Evolutionary conservation across 1,284 basidiomycete genomes (phyloP).

Genomic region (Fomitopsis pinicola): DNA sequence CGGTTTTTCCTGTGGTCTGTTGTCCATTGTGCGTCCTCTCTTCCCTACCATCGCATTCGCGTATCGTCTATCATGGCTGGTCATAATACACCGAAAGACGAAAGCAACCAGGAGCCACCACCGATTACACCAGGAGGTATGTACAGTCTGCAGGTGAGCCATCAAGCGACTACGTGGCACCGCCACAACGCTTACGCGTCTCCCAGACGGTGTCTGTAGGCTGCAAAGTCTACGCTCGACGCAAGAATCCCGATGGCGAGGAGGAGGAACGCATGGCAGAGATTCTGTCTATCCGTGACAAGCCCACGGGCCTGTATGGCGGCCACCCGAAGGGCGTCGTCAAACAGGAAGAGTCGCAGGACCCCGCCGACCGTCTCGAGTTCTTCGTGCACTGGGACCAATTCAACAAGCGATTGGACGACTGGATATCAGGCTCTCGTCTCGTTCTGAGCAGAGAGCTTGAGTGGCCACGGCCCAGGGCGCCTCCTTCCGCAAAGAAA

Average conservation of each 20-base stretch:
- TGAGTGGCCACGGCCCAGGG: conserved; percentile 94
- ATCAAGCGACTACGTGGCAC: conserved; percentile 5
- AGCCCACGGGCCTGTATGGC: conserved; percentile 63
- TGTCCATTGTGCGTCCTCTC: not conserved
- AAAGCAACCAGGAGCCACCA: conserved; percentile 49
- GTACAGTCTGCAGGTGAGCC: conserved; percentile 68
- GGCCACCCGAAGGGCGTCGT: conserved; percentile 34
- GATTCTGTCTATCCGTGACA: conserved; percentile 88
- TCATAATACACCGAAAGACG: conserved; percentile 29
- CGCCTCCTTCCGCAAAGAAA: conserved; percentile 52
- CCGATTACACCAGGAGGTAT: conserved; percentile 70
- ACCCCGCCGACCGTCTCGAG: conserved; percentile 78
- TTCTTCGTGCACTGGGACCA: conserved; percentile 98
- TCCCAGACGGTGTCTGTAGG: conserved; percentile 81
- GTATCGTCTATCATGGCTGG: conserved; percentile 16
- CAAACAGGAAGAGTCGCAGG: conserved; percentile 41
- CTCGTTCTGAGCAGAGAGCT: conserved; percentile 84
- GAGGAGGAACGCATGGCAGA: conserved; percentile 89
- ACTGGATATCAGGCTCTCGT: conserved; percentile 92
- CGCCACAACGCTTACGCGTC: conserved; percentile 18
- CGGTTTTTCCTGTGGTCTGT: not conserved
- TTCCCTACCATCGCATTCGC: not conserved
- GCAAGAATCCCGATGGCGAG: conserved; percentile 70
- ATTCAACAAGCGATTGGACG: conserved; percentile 98
- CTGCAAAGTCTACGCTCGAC: conserved; percentile 88